A percentile compares a stretch with the other conserved stretches of the same genome.
These are phyloP conservation scores for Sclerotinia trifoliorum DNA, from an alignment of 2,329 filamentous ascomycete genomes.

Conservation along the genomic window DNA sequence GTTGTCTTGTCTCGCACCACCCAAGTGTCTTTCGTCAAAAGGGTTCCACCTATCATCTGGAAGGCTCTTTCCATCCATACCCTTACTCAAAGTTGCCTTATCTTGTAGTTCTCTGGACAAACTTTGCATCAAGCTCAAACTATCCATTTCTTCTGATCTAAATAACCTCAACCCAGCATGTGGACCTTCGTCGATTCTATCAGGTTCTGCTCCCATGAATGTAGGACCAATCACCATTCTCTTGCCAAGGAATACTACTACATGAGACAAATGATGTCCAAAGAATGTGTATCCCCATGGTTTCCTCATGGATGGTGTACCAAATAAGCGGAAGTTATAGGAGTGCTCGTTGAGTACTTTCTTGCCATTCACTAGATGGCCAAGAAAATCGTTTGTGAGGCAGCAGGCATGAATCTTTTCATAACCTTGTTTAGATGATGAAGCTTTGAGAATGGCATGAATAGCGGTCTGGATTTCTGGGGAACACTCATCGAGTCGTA, in stretches of 20 bases:
- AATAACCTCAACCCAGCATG: slow-evolving; percentile 35
- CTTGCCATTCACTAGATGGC: slow-evolving; percentile 35
- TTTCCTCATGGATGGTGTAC: slow-evolving; percentile 30
- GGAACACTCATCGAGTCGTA: slow-evolving; percentile 35
- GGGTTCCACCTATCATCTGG: slow-evolving; percentile 68
- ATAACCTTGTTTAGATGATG: slow-evolving; percentile 33
- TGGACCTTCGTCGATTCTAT: slow-evolving; percentile 44
- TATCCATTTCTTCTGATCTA: slow-evolving; percentile 33
- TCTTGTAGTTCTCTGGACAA: slow-evolving; percentile 35
- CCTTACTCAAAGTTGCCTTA: slow-evolving; percentile 39
- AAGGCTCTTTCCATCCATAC: slow-evolving; percentile 39
- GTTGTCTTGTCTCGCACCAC: slow-evolving; percentile 78
- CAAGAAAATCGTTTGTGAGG: slow-evolving; percentile 37
- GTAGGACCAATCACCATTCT: slow-evolving; percentile 71
- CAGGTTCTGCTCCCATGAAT: slow-evolving; percentile 80
- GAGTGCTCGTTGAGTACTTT: slow-evolving; percentile 37
- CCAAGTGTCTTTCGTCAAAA: slow-evolving; percentile 75
- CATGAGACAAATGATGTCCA: slow-evolving; percentile 75
- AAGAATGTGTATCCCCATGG: slow-evolving; percentile 48
- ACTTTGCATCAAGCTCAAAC: slow-evolving; percentile 38
- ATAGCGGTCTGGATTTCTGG: slow-evolving; percentile 32
- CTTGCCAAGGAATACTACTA: slow-evolving; percentile 62
- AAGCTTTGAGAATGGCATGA: slow-evolving; percentile 34
- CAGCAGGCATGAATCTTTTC: slow-evolving; percentile 36
- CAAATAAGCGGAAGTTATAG: slow-evolving; percentile 37